phyloP scores from a whole-genome alignment of 768 basidiomycete genomes.

The Lanmaoa pseudosensibilis region DNA sequence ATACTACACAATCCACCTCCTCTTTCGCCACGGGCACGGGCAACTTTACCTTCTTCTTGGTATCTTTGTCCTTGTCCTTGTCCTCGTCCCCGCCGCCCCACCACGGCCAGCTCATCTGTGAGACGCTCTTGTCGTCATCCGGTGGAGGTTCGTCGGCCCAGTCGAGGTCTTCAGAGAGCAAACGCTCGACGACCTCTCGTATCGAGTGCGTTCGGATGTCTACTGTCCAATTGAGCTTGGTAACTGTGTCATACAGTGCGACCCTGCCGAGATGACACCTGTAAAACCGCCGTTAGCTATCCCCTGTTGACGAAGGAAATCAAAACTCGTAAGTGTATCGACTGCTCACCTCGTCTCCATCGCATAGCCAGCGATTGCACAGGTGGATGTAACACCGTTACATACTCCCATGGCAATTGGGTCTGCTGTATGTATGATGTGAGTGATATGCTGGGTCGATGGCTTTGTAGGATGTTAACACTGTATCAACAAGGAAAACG shows the following conservation, averaged over 20 bases:
- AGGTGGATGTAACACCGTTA: conserved; percentile 72
- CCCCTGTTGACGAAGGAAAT: neutral
- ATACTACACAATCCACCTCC: conserved; percentile 67
- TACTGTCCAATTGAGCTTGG: conserved; percentile 76
- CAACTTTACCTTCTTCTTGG: conserved; percentile 19
- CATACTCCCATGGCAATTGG: conserved; percentile 88
- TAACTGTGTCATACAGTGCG: conserved; percentile 84
- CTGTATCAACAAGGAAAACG: neutral
- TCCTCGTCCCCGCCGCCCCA: conserved; percentile 35
- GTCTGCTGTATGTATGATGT: conserved; percentile 92
- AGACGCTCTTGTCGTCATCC: neutral
- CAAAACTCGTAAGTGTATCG: neutral
- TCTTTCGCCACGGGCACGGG: conserved; percentile 49
- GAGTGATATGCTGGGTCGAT: conserved; percentile 72
- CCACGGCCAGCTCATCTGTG: conserved; percentile 25
- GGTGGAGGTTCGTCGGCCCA: conserved; percentile 41
- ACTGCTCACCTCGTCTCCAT: conserved; percentile 60
- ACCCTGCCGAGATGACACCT: conserved; percentile 88
- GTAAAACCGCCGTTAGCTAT: neutral
- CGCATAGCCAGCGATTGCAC: conserved; percentile 84
- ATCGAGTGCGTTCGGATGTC: conserved; percentile 73
- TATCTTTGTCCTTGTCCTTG: conserved; percentile 26
- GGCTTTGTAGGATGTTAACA: conserved; percentile 43
- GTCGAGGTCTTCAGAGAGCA: conserved; percentile 54
- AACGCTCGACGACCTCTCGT: conserved; percentile 64